These are phyloP conservation scores for Phalaenopsis aphrodite DNA, from an alignment of 106 monocot genomes.

Conservation along the genomic window DNA sequence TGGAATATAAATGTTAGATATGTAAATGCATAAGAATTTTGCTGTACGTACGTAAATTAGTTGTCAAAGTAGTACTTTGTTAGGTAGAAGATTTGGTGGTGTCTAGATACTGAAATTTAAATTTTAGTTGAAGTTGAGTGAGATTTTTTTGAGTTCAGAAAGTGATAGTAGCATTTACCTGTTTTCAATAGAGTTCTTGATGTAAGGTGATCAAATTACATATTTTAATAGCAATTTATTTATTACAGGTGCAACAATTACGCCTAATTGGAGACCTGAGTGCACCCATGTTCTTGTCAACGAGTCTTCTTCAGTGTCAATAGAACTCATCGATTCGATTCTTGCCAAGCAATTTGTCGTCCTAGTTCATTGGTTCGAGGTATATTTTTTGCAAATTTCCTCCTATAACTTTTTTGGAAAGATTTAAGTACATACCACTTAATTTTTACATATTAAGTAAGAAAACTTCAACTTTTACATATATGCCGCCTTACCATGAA, in stretches of 20 bases:
- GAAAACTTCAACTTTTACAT: too few species aligned
- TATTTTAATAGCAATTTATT: not conserved
- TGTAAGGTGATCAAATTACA: not conserved
- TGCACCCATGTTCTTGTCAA: constrained; percentile 79
- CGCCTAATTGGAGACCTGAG: constrained; percentile 48
- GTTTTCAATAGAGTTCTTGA: not conserved
- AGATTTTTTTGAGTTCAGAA: not conserved
- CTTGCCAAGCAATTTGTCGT: constrained; percentile 55
- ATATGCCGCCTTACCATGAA: too few species aligned
- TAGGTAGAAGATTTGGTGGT: not conserved
- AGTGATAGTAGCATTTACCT: not conserved
- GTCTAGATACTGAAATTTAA: not conserved
- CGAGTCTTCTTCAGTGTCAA: constrained; percentile 46
- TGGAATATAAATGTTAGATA: too few species aligned
- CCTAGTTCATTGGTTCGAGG: constrained; percentile 60
- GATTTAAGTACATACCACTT: too few species aligned
- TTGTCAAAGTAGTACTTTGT: not conserved
- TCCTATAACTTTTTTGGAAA: not conserved
- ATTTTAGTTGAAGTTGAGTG: not conserved
- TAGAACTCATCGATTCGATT: constrained; percentile 64
- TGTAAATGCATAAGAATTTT: too few species aligned
- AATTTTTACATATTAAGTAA: too few species aligned
- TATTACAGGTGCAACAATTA: constrained; percentile 48
- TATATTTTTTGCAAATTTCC: constrained; percentile 10
- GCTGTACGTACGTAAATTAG: not conserved